Base-by-base conservation (phyloP, 2,329 filamentous ascomycete genomes). In the Pseudogymnoascus sp. region DNA sequence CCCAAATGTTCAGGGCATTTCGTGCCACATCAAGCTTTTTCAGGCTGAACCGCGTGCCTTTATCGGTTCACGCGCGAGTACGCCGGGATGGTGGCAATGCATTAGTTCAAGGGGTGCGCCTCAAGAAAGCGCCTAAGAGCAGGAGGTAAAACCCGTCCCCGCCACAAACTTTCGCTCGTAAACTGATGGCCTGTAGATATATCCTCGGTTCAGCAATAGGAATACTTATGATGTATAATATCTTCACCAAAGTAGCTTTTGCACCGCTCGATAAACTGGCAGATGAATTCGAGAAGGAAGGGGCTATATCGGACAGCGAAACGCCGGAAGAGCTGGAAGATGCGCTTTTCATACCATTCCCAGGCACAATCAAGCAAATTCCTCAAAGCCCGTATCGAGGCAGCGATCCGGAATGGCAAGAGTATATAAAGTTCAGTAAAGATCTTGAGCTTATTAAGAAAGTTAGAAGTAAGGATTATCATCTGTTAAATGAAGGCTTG, bases 401-500 rank as follows among this genome's bases (percentile, higher is more conserved):
- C 61, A 77, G 75, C 25, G 85, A 88, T 67, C 85, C 86, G 2
- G 87, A 89, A 72, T 89, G 84, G 84, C 76, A 79, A 66, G 77
- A 79, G 59, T 89, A 87, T 66, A 70, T 85, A 14, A 81, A 80
- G 63, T 75, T 89, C n/a, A 83, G 80, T 65, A 80, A 79, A 66
- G 80, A 89, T 65, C 72, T 70, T 12, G 73, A 80, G 46, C 75
- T 81, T 8, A 75, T 82, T 23, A 70, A 78, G 16, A 66, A 64
- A 59, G 59, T 69, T 46, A 46, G 66, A 65, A 65, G 67, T 69
- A 21, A 44, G 64, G 62, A 1, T 44, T 44, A 23, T n/a, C 18
- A 18, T 62, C 16, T 23, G 36, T 56, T 18, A 14, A 21, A 34
- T 4, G 28, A 7, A 34, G 25, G 28, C 50, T 12, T 56, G 28